These are phyloP conservation scores for Alternaria brassicae DNA, from an alignment of 2,329 filamentous ascomycete genomes.

Conservation along the genomic window DNA sequence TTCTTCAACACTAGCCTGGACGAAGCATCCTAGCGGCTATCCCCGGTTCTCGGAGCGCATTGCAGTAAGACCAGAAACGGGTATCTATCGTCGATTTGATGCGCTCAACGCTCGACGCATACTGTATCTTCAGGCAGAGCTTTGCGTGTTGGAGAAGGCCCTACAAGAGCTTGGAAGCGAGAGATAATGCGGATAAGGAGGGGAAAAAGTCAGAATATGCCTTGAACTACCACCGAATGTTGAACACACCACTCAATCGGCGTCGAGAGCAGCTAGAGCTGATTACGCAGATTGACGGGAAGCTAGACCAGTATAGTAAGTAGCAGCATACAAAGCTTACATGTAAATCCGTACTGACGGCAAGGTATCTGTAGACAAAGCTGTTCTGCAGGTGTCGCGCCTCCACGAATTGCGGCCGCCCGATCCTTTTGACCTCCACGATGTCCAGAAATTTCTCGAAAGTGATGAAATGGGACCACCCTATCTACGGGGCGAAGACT, in stretches of 20 bases:
- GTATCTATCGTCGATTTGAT: conserved; percentile 24
- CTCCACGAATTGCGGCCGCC: conserved; percentile 3
- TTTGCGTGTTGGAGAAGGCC: conserved; percentile 1
- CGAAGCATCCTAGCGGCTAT: conserved; percentile 14
- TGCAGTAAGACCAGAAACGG: conserved; percentile 10
- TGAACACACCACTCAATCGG: neutral
- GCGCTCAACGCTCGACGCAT: conserved; percentile 22
- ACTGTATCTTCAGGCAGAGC: conserved; percentile 22
- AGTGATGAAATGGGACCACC: neutral
- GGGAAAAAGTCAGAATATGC: neutral
- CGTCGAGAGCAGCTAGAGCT: neutral
- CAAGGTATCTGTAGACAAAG: too few species aligned
- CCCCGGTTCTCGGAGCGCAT: conserved; percentile 21
- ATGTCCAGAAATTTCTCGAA: conserved; percentile 14
- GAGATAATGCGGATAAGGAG: too few species aligned
- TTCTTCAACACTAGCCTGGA: neutral
- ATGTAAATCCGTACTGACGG: too few species aligned
- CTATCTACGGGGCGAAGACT: neutral
- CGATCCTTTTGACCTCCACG: conserved; percentile 10
- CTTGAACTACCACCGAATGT: neutral
- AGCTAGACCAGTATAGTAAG: conserved; percentile 12
- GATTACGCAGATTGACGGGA: neutral
- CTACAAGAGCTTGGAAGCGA: too few species aligned
- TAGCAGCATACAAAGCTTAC: too few species aligned
- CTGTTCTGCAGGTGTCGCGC: conserved; percentile 3